phyloP scores from a whole-genome alignment of 2,329 filamentous ascomycete genomes.

The Teratosphaeria gauchensis region DNA sequence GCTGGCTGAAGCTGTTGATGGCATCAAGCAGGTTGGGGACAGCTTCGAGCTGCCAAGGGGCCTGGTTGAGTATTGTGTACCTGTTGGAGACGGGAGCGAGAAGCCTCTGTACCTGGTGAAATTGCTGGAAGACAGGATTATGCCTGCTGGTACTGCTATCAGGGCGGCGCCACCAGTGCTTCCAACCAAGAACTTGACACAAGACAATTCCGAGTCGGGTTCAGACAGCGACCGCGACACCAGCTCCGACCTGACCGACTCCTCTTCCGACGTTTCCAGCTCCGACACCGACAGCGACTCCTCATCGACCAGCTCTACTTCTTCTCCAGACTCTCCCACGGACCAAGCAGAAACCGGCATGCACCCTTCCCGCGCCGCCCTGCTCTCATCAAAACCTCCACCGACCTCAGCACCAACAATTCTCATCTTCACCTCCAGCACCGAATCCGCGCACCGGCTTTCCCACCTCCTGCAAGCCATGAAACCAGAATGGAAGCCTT shows the following conservation, averaged over 20 bases:
- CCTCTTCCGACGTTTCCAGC: slow-evolving; percentile 1
- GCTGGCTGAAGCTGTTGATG: slow-evolving; percentile 6
- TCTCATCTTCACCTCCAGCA: slow-evolving; percentile 84
- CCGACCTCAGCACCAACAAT: slow-evolving; percentile 34
- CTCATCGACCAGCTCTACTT: background rate
- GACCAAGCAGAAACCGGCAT: background rate
- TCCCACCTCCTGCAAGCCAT: slow-evolving; percentile 55
- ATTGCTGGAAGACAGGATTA: slow-evolving; percentile 52
- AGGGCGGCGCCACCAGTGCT: background rate
- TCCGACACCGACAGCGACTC: background rate
- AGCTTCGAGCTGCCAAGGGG: slow-evolving; percentile 48
- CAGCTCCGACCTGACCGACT: slow-evolving; percentile 2
- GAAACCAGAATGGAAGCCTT: slow-evolving; percentile 18
- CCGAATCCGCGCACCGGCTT: slow-evolving; percentile 79
- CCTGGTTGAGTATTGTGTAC: slow-evolving; percentile 38
- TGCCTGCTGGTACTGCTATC: slow-evolving; percentile 5
- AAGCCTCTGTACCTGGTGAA: slow-evolving; percentile 75
- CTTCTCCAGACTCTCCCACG: background rate
- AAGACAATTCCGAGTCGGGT: slow-evolving; percentile 6
- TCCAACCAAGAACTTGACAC: slow-evolving; percentile 21
- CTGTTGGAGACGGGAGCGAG: slow-evolving; percentile 42
- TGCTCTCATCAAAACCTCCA: slow-evolving; percentile 9
- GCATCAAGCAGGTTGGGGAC: slow-evolving; percentile 22
- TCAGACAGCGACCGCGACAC: slow-evolving; percentile 5
- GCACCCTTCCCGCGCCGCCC: slow-evolving; percentile 7